Base-by-base conservation (phyloP, 148 eudicot genomes). In the Arctostaphylos glauca region DNA sequence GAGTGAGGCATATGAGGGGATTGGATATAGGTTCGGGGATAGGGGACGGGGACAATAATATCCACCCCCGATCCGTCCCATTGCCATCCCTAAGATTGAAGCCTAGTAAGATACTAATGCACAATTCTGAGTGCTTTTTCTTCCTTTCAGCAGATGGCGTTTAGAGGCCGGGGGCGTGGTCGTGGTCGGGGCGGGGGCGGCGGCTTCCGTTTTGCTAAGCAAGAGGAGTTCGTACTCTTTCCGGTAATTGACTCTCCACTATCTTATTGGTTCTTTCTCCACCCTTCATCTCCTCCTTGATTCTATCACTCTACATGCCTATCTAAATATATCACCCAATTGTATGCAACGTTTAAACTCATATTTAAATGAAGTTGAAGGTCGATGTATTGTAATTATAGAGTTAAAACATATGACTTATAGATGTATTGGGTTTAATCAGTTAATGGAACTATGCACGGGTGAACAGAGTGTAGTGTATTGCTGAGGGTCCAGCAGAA, bases 131-230 rank as follows among this genome's bases (percentile, higher is more conserved):
- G n/a, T n/a, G n/a, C n/a, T n/a, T n/a, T n/a, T n/a, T n/a, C n/a
- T n/a, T n/a, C n/a, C n/a, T n/a, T n/a, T n/a, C n/a, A n/a, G n/a
- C n/a, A n/a, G 38, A 87, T 87, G 89, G 80, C 89, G 0, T 87
- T 82, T 83, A 82, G 88, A 78, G 88, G 86, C 9, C 50, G 88
- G 8, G 89, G 89, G 23, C 70, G 81, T 12, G 81, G 70, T 7
- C 85, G 87, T 21, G 88, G 88, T 21, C 56, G 75, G 16, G 80
- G 76, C 8, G 54, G 81, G 10, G 60, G 76, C 23, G 81, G 88
- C 4, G 70, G 84, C 18, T 71, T 48, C 12, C 80, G 82, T 15
- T 21, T 3, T 8, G 87, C 83, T 2, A 76, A 75, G 79, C 81
- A 79, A 76, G 67, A 44, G 48, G 72, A 71, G 9, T 87, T 87